Conservation (phyloP, 345 rosid genomes). For the Noccaea caerulescens region DNA sequence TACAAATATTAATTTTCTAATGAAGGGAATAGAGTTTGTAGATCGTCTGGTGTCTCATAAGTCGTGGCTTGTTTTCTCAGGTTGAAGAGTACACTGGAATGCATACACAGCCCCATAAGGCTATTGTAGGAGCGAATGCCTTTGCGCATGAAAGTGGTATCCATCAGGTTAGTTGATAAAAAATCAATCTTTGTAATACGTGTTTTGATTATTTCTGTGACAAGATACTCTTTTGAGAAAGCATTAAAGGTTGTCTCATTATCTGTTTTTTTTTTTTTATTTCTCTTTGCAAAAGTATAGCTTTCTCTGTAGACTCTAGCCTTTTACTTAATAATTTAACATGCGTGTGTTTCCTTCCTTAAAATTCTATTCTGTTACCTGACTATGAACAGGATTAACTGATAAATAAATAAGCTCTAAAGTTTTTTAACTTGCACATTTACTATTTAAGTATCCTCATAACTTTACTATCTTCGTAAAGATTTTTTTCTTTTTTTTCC, state of each 20-base stretch:
- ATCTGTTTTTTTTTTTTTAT: not conserved
- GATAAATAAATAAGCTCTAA: not conserved
- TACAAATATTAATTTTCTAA: not conserved
- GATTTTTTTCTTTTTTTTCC: not conserved
- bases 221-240: conserved; percentile 5
- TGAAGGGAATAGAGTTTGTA: conserved; percentile 3
- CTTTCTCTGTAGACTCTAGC: conserved; percentile 5
- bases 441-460: conserved; percentile 24
- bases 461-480: conserved; percentile 3
- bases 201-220: conserved; percentile 17
- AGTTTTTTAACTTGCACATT: conserved; percentile 16
- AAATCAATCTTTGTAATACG: not conserved
- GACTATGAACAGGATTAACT: not conserved
- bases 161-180: conserved; percentile 67
- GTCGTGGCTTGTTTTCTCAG: conserved; percentile 43
- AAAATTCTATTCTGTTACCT: not conserved
- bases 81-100: conserved; percentile 95
- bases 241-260: not conserved
- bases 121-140: conserved; percentile 95
- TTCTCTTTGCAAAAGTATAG: not conserved
- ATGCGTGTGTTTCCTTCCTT: conserved; percentile 14
- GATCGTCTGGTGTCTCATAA: conserved; percentile 11
- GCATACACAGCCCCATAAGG: conserved; percentile 92
- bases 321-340: conserved; percentile 18
- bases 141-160: conserved; percentile 98